A percentile compares a stretch with the other conserved stretches of the same genome.
phyloP scores from a whole-genome alignment of 2,329 filamentous ascomycete species.

The Colletotrichum salicis region DNA sequence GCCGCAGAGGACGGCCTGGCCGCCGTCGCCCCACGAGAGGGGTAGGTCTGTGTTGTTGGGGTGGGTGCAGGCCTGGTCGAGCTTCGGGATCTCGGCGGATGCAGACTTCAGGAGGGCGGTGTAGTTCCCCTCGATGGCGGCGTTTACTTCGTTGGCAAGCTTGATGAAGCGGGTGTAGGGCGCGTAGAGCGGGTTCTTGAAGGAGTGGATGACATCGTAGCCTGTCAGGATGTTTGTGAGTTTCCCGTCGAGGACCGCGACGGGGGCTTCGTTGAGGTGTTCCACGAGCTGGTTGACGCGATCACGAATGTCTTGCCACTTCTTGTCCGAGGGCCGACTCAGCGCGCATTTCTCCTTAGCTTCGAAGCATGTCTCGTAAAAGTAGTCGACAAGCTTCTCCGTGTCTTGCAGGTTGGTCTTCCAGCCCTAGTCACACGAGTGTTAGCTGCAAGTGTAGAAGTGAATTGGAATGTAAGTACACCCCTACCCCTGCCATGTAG shows the following conservation, averaged over 20 bases:
- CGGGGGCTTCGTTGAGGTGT: conserved; percentile 43
- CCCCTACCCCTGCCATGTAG: conserved; percentile 46
- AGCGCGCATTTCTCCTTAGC: conserved; percentile 45
- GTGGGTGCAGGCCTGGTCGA: conserved; percentile 18
- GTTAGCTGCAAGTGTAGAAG: background rate
- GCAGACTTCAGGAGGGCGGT: conserved; percentile 21
- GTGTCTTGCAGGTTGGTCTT: conserved; percentile 50
- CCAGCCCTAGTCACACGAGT: conserved; percentile 43
- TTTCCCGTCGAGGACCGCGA: conserved; percentile 38
- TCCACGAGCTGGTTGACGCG: conserved; percentile 47
- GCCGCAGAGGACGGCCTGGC: conserved; percentile 45
- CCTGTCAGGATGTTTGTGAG: conserved; percentile 44
- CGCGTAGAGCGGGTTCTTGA: conserved; percentile 45
- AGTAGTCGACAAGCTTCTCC: conserved; percentile 45
- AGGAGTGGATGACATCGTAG: conserved; percentile 42
- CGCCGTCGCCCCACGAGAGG: conserved; percentile 37
- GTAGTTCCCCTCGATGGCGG: conserved; percentile 43
- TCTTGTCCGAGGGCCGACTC: conserved; percentile 39
- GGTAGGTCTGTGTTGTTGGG: background rate
- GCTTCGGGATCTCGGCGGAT: background rate
- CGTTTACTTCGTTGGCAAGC: conserved; percentile 37
- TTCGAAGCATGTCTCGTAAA: conserved; percentile 50
- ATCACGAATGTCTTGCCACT: conserved; percentile 41
- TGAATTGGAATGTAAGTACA: background rate
- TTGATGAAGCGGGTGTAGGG: conserved; percentile 39